These are phyloP conservation scores for Plectranthus barbatus DNA, from an alignment of 257 asterid species.

Conservation along the genomic window DNA sequence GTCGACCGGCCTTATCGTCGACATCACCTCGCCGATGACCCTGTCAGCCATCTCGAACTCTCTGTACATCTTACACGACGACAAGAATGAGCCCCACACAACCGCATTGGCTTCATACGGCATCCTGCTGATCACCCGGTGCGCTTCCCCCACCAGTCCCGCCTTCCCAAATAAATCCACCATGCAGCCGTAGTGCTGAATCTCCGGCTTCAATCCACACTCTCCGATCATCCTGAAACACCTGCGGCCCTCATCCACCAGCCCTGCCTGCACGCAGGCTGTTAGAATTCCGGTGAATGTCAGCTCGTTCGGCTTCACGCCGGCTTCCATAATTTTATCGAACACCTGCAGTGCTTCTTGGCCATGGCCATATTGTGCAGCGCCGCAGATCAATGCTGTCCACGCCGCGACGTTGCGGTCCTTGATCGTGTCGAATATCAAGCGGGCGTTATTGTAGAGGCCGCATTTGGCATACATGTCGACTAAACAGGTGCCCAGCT, in stretches of 20 bases:
- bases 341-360: constrained; percentile 37
- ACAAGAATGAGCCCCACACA: constrained; percentile 64
- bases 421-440: constrained; percentile 32
- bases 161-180: constrained; percentile 61
- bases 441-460: constrained; percentile 31
- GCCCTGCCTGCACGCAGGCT: constrained; percentile 52
- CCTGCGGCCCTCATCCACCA: constrained; percentile 58
- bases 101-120: constrained; percentile 44
- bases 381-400: constrained; percentile 61
- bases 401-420: constrained; percentile 42
- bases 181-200: constrained; percentile 72
- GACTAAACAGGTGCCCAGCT: constrained; percentile 42
- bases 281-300: constrained; percentile 61
- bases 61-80: constrained; percentile 51
- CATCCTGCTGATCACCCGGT: constrained; percentile 41
- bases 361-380: constrained; percentile 41
- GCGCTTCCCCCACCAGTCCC: constrained; percentile 57
- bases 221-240: constrained; percentile 40
- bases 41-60: constrained; percentile 50
- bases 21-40: constrained; percentile 43
- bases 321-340: constrained; percentile 39
- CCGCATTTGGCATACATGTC: constrained; percentile 71
- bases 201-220: constrained; percentile 38
- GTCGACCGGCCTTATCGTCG: constrained; percentile 41
- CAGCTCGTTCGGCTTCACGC: constrained; percentile 46